Conservation (phyloP, 2,329 filamentous ascomycete species). For the Sporothrix phasma region DNA sequence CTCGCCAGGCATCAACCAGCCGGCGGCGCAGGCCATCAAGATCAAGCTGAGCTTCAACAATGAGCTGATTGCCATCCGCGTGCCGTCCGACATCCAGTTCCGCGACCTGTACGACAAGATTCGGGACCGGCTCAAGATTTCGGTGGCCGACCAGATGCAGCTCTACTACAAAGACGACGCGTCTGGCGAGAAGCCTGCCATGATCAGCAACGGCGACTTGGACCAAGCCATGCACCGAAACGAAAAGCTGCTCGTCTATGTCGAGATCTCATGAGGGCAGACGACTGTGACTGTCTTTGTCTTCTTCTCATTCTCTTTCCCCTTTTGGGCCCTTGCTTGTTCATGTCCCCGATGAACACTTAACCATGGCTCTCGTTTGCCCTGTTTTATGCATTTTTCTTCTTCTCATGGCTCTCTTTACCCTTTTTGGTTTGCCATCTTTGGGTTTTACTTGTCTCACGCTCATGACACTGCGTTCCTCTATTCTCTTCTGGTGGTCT, state of each 20-base stretch:
- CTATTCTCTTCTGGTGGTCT: not conserved
- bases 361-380: not conserved
- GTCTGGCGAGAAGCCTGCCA: slow-evolving; percentile 60
- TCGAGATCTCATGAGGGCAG: slow-evolving; percentile 40
- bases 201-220: slow-evolving; percentile 73
- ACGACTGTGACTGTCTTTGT: not conserved
- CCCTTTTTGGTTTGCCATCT: not conserved
- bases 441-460: not conserved
- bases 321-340: not conserved
- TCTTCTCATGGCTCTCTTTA: not conserved
- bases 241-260: slow-evolving; percentile 74
- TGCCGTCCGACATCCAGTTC: slow-evolving; percentile 70
- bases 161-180: slow-evolving; percentile 82
- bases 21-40: slow-evolving; percentile 55
- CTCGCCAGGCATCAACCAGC: slow-evolving; percentile 37
- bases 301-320: not conserved
- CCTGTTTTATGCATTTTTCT: not conserved
- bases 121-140: slow-evolving; percentile 69
- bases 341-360: not conserved
- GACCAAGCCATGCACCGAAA: slow-evolving; percentile 72
- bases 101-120: slow-evolving; percentile 75
- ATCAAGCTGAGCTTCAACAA: slow-evolving; percentile 92
- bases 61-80: slow-evolving; percentile 83
- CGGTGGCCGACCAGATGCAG: slow-evolving; percentile 56
- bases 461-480: not conserved